phyloP scores from a whole-genome alignment of 495 filamentous ascomycete species.

The Cercophora scortea region DNA sequence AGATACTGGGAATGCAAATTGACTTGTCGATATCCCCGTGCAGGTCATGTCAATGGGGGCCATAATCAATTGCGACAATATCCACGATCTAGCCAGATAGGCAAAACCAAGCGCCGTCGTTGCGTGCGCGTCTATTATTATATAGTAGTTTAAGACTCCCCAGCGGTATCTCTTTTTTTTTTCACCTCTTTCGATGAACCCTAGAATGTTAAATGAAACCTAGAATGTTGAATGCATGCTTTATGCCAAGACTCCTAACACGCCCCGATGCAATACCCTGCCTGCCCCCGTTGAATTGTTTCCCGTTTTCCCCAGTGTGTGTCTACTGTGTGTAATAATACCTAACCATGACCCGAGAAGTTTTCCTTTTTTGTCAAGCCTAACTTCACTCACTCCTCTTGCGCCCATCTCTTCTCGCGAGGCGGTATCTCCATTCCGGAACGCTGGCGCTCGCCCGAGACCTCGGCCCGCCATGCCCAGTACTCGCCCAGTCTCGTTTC shows the following conservation, averaged over 20 bases:
- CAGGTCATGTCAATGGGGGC: too few relatives aligned
- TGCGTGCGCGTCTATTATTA: too few relatives aligned
- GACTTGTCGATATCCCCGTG: too few relatives aligned
- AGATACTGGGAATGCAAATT: too few relatives aligned
- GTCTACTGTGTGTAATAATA: background rate
- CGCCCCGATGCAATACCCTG: background rate
- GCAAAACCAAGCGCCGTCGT: too few relatives aligned
- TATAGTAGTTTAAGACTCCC: too few relatives aligned
- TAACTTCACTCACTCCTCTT: slow-evolving; percentile 30
- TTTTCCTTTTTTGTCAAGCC: background rate
- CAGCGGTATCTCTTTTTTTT: too few relatives aligned
- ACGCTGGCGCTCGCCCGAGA: slow-evolving; percentile 49
- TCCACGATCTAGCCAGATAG: too few relatives aligned
- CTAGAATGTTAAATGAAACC: too few relatives aligned
- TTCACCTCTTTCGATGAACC: too few relatives aligned
- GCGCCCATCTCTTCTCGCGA: slow-evolving; percentile 79
- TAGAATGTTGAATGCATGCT: slow-evolving; percentile 15
- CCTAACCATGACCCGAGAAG: background rate
- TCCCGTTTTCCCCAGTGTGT: background rate
- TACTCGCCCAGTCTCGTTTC: slow-evolving; percentile 86
- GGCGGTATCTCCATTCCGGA: slow-evolving; percentile 56
- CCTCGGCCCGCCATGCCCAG: slow-evolving; percentile 83
- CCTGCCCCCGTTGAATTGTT: background rate
- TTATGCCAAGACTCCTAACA: slow-evolving; percentile 5
- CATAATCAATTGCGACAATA: too few relatives aligned